phyloP scores from a whole-genome alignment of 495 filamentous ascomycete species.

The Penicillium manginii region DNA sequence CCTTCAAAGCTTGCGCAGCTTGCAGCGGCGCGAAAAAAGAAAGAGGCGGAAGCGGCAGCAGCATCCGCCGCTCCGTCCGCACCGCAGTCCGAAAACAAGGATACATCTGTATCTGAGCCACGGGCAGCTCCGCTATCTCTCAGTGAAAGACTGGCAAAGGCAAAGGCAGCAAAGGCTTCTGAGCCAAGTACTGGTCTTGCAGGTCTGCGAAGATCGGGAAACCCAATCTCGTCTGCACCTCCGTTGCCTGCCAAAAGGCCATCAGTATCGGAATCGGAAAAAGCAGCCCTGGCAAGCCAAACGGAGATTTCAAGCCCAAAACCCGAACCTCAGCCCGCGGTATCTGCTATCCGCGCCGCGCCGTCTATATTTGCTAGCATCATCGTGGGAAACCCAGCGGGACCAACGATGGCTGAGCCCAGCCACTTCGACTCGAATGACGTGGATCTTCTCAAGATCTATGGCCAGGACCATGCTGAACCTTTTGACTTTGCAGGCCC shows the following conservation, averaged over 20 bases:
- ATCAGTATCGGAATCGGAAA: conserved; percentile 5
- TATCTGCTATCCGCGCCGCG: conserved; percentile 37
- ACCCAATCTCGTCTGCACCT: conserved; percentile 21
- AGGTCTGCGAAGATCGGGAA: conserved; percentile 28
- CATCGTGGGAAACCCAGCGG: conserved; percentile 57
- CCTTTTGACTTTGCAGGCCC: conserved; percentile 78
- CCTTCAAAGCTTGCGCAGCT: conserved; percentile 88
- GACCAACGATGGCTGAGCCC: conserved; percentile 39
- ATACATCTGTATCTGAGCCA: conserved; percentile 25
- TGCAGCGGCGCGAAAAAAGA: conserved; percentile 86
- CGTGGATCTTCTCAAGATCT: conserved; percentile 57
- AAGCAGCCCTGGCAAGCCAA: background rate
- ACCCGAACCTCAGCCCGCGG: conserved; percentile 19
- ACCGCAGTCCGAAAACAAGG: conserved; percentile 17
- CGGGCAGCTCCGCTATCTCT: conserved; percentile 33
- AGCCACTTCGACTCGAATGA: conserved; percentile 41
- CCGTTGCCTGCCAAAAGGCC: conserved; percentile 23
- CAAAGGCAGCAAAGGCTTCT: conserved; percentile 34
- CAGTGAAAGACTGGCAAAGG: conserved; percentile 42
- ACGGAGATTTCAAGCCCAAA: conserved; percentile 9
- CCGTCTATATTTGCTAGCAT: conserved; percentile 73
- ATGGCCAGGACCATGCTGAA: conserved; percentile 52
- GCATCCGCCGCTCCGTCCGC: conserved; percentile 18
- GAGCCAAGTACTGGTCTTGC: conserved; percentile 23
- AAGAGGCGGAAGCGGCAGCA: conserved; percentile 58